Evolutionary conservation across 176 grass and related monocot species (phyloP).

Genomic region (Raddia guianensis): DNA sequence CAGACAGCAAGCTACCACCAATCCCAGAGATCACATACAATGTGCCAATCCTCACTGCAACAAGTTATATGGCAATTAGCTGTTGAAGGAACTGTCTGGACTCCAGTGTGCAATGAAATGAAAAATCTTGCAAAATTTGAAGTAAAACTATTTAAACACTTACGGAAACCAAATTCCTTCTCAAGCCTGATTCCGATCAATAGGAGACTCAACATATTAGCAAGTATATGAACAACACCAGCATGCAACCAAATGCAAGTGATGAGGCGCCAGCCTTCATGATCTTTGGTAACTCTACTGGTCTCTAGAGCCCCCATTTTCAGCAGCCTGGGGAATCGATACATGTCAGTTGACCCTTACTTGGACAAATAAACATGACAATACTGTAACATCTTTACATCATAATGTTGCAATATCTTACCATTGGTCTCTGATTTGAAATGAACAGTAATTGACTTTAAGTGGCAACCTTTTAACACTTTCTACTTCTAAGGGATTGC

Average conservation of each 20-base stretch:
- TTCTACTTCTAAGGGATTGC: background rate
- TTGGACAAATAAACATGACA: background rate
- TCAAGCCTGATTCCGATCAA: slow-evolving; percentile 90
- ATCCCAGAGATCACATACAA: slow-evolving; percentile 85
- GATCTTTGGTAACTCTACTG: slow-evolving; percentile 63
- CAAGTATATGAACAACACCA: slow-evolving; percentile 85
- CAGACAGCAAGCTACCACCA: slow-evolving; percentile 89
- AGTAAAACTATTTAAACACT: slow-evolving; percentile 16
- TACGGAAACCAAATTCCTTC: slow-evolving; percentile 96
- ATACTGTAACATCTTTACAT: slow-evolving; percentile 5
- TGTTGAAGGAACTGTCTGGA: slow-evolving; percentile 5
- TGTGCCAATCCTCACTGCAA: slow-evolving; percentile 82
- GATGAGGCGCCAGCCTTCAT: slow-evolving; percentile 84
- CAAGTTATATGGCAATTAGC: slow-evolving; percentile 7
- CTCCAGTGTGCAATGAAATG: background rate
- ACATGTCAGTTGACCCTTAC: slow-evolving; percentile 26
- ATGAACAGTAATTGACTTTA: background rate
- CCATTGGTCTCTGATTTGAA: background rate
- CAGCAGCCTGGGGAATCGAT: slow-evolving; percentile 59
- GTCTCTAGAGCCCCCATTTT: slow-evolving; percentile 82
- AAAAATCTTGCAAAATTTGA: background rate
- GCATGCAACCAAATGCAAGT: slow-evolving; percentile 98
- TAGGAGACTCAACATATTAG: slow-evolving; percentile 87
- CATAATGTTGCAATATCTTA: background rate
- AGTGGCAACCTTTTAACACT: background rate